A percentile compares a stretch with the other conserved stretches of the same genome.
Evolutionary conservation across 495 filamentous ascomycete genomes (phyloP).

Genomic region (Hypoxylon trugodes): DNA sequence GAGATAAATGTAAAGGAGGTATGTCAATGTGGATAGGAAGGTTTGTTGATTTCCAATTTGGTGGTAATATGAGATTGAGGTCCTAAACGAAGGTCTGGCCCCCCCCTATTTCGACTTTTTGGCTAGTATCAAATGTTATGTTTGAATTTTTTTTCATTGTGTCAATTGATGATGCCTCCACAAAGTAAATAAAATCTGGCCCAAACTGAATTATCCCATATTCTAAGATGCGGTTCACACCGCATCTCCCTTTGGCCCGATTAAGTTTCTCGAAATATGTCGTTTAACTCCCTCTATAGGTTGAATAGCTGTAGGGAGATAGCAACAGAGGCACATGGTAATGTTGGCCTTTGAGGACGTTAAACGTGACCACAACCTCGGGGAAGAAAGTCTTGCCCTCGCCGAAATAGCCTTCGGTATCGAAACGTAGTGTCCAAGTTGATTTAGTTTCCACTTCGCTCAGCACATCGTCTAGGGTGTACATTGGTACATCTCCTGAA

Average conservation of each 20-base stretch:
- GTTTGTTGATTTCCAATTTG: background rate
- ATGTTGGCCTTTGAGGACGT: conserved; percentile 75
- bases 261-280: background rate
- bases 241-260: background rate
- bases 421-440: conserved; percentile 78
- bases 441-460: conserved; percentile 45
- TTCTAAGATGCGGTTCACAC: background rate
- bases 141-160: background rate
- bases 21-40: background rate
- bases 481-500: conserved; percentile 60
- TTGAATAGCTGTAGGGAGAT: conserved; percentile 91
- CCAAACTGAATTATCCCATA: background rate
- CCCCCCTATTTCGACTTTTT: background rate
- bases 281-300: conserved; percentile 78
- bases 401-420: conserved; percentile 80
- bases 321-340: conserved; percentile 94
- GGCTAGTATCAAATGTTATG: background rate
- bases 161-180: too few species aligned
- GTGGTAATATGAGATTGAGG: conserved; percentile 1
- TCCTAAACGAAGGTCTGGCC: conserved; percentile 30
- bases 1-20: too few species aligned
- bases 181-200: too few species aligned
- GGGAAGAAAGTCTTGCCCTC: conserved; percentile 84
- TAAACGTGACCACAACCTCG: conserved; percentile 88
- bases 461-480: conserved; percentile 60